Evolutionary conservation across 2,329 filamentous ascomycete species (phyloP), one percentile per base, ranked within the genome.

Genomic region (Monilinia fructigena): DNA sequence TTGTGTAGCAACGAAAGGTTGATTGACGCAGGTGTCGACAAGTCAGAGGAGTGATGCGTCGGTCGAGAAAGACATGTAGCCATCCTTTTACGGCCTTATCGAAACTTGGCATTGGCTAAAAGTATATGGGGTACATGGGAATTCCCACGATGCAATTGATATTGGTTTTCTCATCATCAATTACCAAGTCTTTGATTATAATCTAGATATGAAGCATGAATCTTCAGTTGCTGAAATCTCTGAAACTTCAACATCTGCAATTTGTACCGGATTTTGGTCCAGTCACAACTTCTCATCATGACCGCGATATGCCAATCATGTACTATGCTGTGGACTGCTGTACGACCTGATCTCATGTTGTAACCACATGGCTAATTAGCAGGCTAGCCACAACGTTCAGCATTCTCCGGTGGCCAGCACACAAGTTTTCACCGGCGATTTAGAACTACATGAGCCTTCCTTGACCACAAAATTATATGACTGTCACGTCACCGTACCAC

Each of bases 341-440:
- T 50, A n/a, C 28, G 16, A 52, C 55, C 26, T 52, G 45, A 26
- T 52, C 56, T 60, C 23, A 52, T 52, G 40, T n/a, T 42, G 54
- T 65, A 28, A 35, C 35, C 42, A 42, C 45, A 65, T 50, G 55
- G 20, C 38, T 65, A 40, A 12, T 18, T 35, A 42, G 40, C 8
- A 20, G 50, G 26, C 23, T 14, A 59, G 28, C 54, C 55, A 60
- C 42, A 61, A 61, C 58, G 58, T 50, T 61, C 31, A 60, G 35
- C 48, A 42, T 40, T 65, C 47, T 42, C 31, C 55, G 40, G 26
- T 23, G n/a, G 63, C 55, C 47, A 65, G 35, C 63, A 53, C 45
- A 63, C 28, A n/a, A 47, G 52, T 63, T 55, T 42, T n/a, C 61
- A 59, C 63, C 47, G 28, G 47, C 28, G 16, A 61, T 52, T 48